Base-by-base conservation (phyloP, 2,329 filamentous ascomycete genomes). In the Aspergillus clavatus region DNA sequence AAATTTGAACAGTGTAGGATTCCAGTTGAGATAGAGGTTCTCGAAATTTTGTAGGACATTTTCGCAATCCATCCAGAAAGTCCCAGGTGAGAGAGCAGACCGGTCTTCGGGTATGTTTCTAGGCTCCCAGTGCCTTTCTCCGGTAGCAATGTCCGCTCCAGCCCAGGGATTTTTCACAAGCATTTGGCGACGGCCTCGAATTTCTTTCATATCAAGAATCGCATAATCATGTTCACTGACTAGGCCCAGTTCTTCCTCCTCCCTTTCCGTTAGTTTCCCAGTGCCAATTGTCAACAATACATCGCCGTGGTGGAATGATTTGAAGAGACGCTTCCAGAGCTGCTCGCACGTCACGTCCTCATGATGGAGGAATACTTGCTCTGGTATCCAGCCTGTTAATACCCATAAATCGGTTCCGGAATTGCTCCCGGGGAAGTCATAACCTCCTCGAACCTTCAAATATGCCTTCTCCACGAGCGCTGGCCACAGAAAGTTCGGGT, bases 1-100 rank as follows among this genome's bases (percentile, higher is more conserved):
- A 61, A 86, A 72, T 1, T 74, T 73, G 68, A 98, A 98, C 0
- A 95, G 73, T 0, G 79, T 78, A 0, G 93, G 90, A 54, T 95
- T 96, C 93, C 93, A 98, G 68, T 97, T 98, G 43, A 98, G 75
- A 66, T 97, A 98, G 55, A 98, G 81, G 14, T 90, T 95, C 63
- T 97, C 89, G 52, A 96, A 98, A 61, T 95, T 84, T 59, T 95
- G 89, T 27, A 88, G 79, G 3, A 96, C 82, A 53, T 89, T 87
- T 55, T 95, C 87, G 22, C 93, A 81, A 19, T 84, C 82, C 70
- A 97, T 94, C 91, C 93, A 97, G 61, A 95, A 94, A 1, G 86
- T 88, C n/a, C 89, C 89, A 0, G 85, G 83, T 22, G 66, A 59
- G 16, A 69, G 58, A 18, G 57, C 53, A 5, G 57, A 55, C 47